Evolutionary conservation across 2,329 filamentous ascomycete genomes (phyloP).

Genomic region (Fusarium nelsonii): DNA sequence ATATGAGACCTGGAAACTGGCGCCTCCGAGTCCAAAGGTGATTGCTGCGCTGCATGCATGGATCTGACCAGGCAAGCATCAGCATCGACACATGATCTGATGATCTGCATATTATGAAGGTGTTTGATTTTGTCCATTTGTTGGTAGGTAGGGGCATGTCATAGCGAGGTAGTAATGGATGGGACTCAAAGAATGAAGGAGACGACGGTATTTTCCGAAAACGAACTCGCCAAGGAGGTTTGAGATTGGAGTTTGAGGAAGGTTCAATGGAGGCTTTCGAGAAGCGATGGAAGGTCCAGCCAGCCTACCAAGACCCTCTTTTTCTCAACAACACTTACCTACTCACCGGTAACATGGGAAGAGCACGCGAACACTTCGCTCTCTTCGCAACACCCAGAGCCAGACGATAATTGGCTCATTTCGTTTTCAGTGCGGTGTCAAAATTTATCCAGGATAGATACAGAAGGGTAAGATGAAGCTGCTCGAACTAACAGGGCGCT

Average conservation of each 20-base stretch:
- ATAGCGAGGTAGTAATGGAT: no score
- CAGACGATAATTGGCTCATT: constrained; percentile 4
- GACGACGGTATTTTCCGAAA: constrained; percentile 10
- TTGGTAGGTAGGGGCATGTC: neutral
- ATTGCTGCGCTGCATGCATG: neutral
- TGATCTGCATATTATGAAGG: constrained; percentile 9
- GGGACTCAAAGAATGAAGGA: neutral
- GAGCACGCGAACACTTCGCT: neutral
- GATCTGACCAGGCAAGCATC: neutral
- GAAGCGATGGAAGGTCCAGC: constrained; percentile 1
- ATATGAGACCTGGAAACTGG: constrained; percentile 8
- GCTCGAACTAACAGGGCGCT: constrained; percentile 6
- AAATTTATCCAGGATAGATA: neutral
- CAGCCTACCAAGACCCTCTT: neutral
- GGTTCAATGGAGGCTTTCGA: constrained; percentile 6
- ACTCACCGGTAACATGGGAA: neutral
- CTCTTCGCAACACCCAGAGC: neutral
- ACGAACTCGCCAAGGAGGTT: constrained; percentile 5
- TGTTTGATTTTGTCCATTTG: neutral
- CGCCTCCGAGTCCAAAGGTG: neutral
- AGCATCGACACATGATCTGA: neutral
- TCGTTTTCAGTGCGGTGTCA: neutral
- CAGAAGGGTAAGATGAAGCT: constrained; percentile 18
- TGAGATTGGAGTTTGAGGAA: constrained; percentile 9
- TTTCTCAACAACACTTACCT: neutral